Percentiles rank a stretch among this genome's conserved stretches.
phyloP scores from a whole-genome alignment of 129 eudicot genomes.

The Gnaphalium uliginosum region DNA sequence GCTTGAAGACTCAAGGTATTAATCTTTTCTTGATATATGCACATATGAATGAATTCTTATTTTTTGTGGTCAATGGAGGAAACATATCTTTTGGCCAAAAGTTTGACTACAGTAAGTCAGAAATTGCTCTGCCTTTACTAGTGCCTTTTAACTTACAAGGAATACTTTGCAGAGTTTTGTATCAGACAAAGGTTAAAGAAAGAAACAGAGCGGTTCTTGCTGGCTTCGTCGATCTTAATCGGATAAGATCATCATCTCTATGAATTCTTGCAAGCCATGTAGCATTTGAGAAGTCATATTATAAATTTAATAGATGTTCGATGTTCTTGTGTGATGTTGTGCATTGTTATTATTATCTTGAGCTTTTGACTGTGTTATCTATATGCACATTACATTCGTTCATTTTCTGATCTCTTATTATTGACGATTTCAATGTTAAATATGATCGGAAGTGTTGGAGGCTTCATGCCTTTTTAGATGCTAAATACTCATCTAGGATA shows the following conservation, averaged over 20 bases:
- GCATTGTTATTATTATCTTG: background rate
- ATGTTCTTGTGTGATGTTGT: background rate
- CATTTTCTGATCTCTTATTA: background rate
- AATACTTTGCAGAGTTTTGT: slow-evolving; percentile 67
- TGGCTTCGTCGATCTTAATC: slow-evolving; percentile 67
- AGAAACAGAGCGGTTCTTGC: slow-evolving; percentile 79
- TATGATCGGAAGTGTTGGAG: background rate
- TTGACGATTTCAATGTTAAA: background rate
- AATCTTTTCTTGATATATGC: background rate
- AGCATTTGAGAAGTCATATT: background rate
- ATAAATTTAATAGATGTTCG: background rate
- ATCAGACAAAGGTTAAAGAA: slow-evolving; percentile 89
- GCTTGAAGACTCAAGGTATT: slow-evolving; percentile 78
- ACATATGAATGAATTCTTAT: no score
- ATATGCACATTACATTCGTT: background rate
- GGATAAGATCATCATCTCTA: slow-evolving; percentile 57
- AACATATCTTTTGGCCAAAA: no score
- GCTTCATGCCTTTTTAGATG: background rate
- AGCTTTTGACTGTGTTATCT: background rate
- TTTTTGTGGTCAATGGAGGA: background rate
- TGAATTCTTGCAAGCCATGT: slow-evolving; percentile 33
- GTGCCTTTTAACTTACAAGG: background rate
- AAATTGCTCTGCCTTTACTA: background rate
- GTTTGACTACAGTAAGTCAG: background rate
- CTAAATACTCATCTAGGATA: no score